phyloP scores from a whole-genome alignment of 208 protist genomes.

The Crithidia fasciculata region DNA sequence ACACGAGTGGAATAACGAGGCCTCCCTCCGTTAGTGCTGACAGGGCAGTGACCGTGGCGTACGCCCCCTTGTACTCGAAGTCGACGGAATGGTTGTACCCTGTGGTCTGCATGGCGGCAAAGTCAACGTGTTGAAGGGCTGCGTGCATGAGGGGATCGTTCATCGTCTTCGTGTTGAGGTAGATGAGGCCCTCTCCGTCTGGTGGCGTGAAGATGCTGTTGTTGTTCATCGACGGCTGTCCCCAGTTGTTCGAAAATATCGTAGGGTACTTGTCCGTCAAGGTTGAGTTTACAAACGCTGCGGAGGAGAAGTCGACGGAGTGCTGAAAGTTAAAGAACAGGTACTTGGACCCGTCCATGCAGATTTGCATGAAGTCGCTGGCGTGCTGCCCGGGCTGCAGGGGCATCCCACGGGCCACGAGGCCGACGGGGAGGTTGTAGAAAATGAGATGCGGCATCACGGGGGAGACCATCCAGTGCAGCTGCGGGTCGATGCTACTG shows the following conservation, averaged over 20 bases:
- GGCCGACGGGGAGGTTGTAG: background rate
- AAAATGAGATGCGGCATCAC: background rate
- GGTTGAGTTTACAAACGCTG: background rate
- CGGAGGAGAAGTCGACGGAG: background rate
- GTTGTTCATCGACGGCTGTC: constrained; percentile 2
- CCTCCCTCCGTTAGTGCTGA: background rate
- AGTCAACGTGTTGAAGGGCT: constrained; percentile 18
- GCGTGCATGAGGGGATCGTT: constrained; percentile 29
- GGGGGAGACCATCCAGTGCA: background rate
- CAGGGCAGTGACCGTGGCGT: background rate
- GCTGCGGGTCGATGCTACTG: background rate
- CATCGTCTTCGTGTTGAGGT: constrained; percentile 8
- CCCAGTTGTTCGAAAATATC: constrained; percentile 26
- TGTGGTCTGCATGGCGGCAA: background rate
- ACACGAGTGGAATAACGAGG: background rate
- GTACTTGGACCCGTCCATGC: background rate
- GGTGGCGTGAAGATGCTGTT: background rate
- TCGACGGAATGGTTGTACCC: background rate
- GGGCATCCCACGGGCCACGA: background rate
- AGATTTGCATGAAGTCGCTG: background rate
- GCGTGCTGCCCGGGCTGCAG: background rate
- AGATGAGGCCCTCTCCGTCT: background rate
- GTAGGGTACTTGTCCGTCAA: background rate
- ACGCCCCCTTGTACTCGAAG: background rate
- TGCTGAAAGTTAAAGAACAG: background rate